Evolutionary conservation across 2,329 filamentous ascomycete species (phyloP).

Genomic region (Colletotrichum sp.): DNA sequence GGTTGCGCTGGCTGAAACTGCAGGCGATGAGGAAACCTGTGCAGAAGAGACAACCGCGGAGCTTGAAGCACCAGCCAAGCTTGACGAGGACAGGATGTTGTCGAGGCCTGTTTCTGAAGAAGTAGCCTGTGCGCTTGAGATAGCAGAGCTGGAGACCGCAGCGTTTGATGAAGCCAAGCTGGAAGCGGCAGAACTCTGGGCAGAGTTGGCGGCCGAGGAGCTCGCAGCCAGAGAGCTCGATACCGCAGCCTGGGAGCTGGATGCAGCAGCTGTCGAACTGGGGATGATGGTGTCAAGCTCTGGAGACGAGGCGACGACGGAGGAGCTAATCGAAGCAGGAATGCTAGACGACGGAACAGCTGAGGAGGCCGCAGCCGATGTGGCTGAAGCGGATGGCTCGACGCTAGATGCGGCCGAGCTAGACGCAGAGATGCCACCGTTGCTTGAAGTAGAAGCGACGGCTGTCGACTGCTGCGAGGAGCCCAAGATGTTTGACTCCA

Average conservation of each 20-base stretch:
- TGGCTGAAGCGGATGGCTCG: rapidly evolving
- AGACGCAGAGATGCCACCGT: rapidly evolving
- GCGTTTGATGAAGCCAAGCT: not conserved
- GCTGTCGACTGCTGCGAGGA: not conserved
- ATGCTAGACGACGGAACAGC: not conserved
- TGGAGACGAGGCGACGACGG: not conserved
- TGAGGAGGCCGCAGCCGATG: not conserved
- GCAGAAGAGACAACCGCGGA: not conserved
- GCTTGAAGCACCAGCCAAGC: not conserved
- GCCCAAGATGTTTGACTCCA: not conserved
- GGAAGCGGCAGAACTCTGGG: not conserved
- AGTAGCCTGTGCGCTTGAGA: not conserved
- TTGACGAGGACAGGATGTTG: not conserved
- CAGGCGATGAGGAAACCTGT: not conserved
- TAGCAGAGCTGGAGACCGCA: not conserved
- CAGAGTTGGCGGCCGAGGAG: not conserved
- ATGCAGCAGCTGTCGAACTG: not conserved
- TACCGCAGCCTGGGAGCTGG: not conserved
- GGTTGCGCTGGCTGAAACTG: not conserved
- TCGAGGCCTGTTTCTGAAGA: not conserved
- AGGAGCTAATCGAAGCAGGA: not conserved
- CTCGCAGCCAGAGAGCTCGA: not conserved
- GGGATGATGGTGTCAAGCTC: not conserved
- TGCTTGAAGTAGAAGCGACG: not conserved
- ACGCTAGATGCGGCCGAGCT: not conserved